Conservation (phyloP, 2,329 filamentous ascomycete genomes). For the Rhytidhysteron rufulum region DNA sequence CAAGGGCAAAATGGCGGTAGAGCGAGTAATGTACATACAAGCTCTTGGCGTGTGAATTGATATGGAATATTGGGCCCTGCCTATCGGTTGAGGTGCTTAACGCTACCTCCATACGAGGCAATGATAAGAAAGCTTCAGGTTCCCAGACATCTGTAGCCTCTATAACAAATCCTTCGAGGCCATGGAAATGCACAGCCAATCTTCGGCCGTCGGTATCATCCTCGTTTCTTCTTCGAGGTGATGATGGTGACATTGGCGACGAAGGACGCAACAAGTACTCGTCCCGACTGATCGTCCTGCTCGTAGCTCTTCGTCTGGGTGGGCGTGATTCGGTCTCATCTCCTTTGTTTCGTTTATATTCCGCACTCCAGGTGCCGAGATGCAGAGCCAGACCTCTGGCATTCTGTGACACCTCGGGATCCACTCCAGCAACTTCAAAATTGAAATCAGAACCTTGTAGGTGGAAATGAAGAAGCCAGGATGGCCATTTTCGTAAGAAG, state of each 20-base stretch:
- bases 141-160: slow-evolving; percentile 84
- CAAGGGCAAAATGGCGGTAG: slow-evolving; percentile 86
- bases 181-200: slow-evolving; percentile 73
- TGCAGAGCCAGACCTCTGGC: slow-evolving; percentile 81
- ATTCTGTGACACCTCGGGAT: slow-evolving; percentile 75
- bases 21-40: slow-evolving; percentile 86
- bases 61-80: slow-evolving; percentile 81
- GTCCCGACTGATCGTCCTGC: slow-evolving; percentile 57
- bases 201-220: slow-evolving; percentile 69
- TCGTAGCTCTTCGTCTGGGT: slow-evolving; percentile 68
- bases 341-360: slow-evolving; percentile 79
- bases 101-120: slow-evolving; percentile 84
- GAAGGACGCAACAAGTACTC: slow-evolving; percentile 55
- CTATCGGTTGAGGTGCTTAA: slow-evolving; percentile 81
- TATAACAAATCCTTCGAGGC: slow-evolving; percentile 85
- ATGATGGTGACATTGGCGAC: slow-evolving; percentile 46
- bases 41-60: slow-evolving; percentile 76
- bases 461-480: slow-evolving; percentile 80
- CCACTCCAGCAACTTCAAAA: slow-evolving; percentile 84
- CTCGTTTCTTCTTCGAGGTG: slow-evolving; percentile 48
- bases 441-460: slow-evolving; percentile 87
- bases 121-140: slow-evolving; percentile 75
- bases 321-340: slow-evolving; percentile 59
- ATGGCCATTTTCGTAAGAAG: slow-evolving; percentile 72
- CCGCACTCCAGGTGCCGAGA: slow-evolving; percentile 79